Percentiles rank a stretch among this genome's conserved stretches.
Evolutionary conservation across 331 rosid genomes (phyloP).

Genomic region (Arachis monticola): DNA sequence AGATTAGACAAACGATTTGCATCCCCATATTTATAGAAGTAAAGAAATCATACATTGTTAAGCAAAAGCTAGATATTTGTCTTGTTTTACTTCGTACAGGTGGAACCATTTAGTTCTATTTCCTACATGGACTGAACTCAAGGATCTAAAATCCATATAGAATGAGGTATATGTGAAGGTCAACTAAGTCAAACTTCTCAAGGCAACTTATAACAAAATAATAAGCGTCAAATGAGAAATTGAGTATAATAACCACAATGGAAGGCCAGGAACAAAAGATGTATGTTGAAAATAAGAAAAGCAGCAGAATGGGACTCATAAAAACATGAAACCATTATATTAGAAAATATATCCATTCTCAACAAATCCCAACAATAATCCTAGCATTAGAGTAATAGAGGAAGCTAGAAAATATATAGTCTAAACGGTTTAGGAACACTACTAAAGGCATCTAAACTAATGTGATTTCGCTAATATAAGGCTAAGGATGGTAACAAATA

Average conservation of each 20-base stretch:
- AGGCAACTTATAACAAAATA: not conserved
- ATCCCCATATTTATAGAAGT: not conserved
- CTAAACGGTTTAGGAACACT: not conserved
- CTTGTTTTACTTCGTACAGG: not conserved
- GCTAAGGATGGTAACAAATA: not conserved
- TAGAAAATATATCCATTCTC: not conserved
- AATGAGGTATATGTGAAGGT: not conserved
- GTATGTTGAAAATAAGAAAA: not conserved
- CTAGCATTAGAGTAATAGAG: not conserved
- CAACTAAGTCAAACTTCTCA: constrained; percentile 5
- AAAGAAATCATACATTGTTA: constrained; percentile 17
- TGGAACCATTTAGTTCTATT: constrained; percentile 1
- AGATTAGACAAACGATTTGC: constrained; percentile 31
- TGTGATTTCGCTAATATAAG: not conserved
- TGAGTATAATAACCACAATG: not conserved
- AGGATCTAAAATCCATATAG: constrained; percentile 18
- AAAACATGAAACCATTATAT: not conserved
- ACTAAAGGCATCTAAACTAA: not conserved
- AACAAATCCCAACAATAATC: constrained; percentile 4
- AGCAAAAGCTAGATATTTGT: not conserved
- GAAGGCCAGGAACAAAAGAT: constrained; percentile 10
- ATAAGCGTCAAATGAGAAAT: not conserved
- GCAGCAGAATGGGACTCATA: not conserved
- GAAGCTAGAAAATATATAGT: not conserved
- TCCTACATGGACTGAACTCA: not conserved